A percentile compares a stretch with the other conserved stretches of the same genome.
Conservation (phyloP, 2,329 filamentous ascomycete genomes). For the Cytospora chrysosperma region DNA sequence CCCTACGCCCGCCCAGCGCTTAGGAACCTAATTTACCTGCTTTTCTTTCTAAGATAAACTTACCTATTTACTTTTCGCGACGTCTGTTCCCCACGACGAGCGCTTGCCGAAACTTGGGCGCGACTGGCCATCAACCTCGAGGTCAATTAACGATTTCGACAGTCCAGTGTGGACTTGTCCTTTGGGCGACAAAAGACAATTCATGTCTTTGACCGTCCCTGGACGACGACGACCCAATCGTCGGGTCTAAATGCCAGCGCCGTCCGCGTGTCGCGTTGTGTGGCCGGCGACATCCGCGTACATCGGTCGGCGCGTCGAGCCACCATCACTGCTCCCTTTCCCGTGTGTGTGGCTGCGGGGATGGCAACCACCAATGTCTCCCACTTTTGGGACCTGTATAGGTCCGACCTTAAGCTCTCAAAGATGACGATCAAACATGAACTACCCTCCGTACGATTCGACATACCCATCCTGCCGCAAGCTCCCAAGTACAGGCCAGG, state of each 20-base stretch:
- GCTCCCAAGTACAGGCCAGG: slow-evolving; percentile 43
- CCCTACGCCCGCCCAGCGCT: no score
- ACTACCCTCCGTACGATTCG: slow-evolving; percentile 25
- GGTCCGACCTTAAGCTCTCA: slow-evolving; percentile 7
- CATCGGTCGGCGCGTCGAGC: not conserved
- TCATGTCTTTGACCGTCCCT: not conserved
- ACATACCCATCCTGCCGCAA: slow-evolving; percentile 35
- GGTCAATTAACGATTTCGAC: not conserved
- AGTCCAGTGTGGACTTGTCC: slow-evolving; percentile 3
- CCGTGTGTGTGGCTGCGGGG: not conserved
- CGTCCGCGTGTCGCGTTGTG: not conserved
- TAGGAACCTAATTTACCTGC: not conserved
- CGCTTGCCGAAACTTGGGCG: not conserved
- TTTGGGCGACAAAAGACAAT: not conserved
- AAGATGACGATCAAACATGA: not conserved
- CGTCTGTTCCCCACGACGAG: not conserved
- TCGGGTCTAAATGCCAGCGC: not conserved
- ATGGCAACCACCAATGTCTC: not conserved
- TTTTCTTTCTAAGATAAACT: no score
- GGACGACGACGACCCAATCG: not conserved
- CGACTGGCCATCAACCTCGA: not conserved
- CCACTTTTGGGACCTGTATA: slow-evolving; percentile 12
- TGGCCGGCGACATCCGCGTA: not conserved
- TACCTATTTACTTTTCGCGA: no score
- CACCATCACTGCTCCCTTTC: not conserved